A percentile compares a stretch with the other conserved stretches of the same genome.
Evolutionary conservation across 163 green algal genomes (phyloP).

Genomic region (Coccomyxa subellipsoidea): DNA sequence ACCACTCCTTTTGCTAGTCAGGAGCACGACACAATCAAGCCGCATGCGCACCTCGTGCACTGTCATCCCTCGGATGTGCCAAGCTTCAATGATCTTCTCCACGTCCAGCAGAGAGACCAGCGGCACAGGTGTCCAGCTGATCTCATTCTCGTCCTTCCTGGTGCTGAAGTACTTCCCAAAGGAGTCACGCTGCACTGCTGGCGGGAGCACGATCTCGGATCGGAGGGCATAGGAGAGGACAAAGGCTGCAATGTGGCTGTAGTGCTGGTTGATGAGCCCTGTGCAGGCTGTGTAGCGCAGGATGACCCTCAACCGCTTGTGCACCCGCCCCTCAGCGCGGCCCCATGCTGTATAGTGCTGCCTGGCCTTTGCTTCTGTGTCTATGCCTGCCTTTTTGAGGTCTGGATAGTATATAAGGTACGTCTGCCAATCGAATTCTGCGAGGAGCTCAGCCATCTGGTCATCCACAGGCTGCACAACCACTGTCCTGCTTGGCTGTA

Average conservation of each 20-base stretch:
- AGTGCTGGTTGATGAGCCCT: slow-evolving; percentile 78
- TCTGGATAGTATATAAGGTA: slow-evolving; percentile 68
- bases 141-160: slow-evolving; percentile 64
- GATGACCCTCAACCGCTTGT: slow-evolving; percentile 52
- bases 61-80: slow-evolving; percentile 32
- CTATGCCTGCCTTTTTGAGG: slow-evolving; percentile 41
- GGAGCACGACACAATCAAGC: not conserved
- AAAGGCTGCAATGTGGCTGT: slow-evolving; percentile 66
- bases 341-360: slow-evolving; percentile 54
- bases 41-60: slow-evolving; percentile 30
- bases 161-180: slow-evolving; percentile 69
- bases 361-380: slow-evolving; percentile 32
- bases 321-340: slow-evolving; percentile 38
- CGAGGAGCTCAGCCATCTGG: not conserved
- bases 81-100: slow-evolving; percentile 41
- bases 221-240: slow-evolving; percentile 55
- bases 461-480: not conserved
- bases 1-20: not conserved
- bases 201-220: slow-evolving; percentile 64
- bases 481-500: not conserved
- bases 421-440: slow-evolving; percentile 55
- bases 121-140: slow-evolving; percentile 56
- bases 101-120: slow-evolving; percentile 58
- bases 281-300: slow-evolving; percentile 72
- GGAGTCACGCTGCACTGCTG: slow-evolving; percentile 53